Evolutionary conservation across 2,329 filamentous ascomycete species (phyloP), one percentile per base, ranked within the genome.

Genomic region (Trichophyton verrucosum): DNA sequence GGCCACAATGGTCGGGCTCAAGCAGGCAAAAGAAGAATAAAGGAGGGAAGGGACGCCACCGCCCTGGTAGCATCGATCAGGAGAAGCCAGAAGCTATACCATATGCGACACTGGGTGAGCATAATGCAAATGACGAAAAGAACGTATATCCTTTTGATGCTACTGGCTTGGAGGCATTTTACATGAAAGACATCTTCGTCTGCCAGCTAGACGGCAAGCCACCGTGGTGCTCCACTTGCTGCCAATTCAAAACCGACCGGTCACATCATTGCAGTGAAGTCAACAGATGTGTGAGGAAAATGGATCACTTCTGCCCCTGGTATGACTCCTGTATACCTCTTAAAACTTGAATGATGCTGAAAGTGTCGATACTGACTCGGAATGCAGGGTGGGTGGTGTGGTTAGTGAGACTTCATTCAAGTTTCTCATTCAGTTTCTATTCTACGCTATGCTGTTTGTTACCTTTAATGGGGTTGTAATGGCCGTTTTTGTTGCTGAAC

Each of bases 301-400:
- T 96, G 87, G 92, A 97, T 65, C 92, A 97, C 70, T 94, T 91
- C 68, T 99, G 94, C 69, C 94, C 92, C 0, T 97, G 85, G 84
- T 80, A 72, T 17, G 36, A 44, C 46, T 6, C 27, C 33, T 40
- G 20, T 20, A 11, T 47, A 22, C 9, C 17, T 20, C 11, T 38
- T 9, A 47, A 13, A 13, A 4, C 11, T 8, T 38, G 57, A 51
- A 13, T 38, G 30, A 17, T 38, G 47, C 13, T 36, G 6, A 17
- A 33, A n/a, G 53, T 13, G 33, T 13, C 22, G 17, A 27, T 44
- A 40, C 59, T 57, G 30, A 61, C 44, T 20, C 47, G 15, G 3
- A 15, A 15, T 36, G n/a, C 36, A 81, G 87, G 88, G 91, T 95
- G n/a, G 92, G 92, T 3, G 94, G 92, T 22, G 88, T 96, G 65